Percentiles rank a stretch among this genome's conserved stretches.
These are phyloP conservation scores for Mortierella sp. DNA, from an alignment of 371 early-diverging fungal genomes.

Conservation along the genomic window DNA sequence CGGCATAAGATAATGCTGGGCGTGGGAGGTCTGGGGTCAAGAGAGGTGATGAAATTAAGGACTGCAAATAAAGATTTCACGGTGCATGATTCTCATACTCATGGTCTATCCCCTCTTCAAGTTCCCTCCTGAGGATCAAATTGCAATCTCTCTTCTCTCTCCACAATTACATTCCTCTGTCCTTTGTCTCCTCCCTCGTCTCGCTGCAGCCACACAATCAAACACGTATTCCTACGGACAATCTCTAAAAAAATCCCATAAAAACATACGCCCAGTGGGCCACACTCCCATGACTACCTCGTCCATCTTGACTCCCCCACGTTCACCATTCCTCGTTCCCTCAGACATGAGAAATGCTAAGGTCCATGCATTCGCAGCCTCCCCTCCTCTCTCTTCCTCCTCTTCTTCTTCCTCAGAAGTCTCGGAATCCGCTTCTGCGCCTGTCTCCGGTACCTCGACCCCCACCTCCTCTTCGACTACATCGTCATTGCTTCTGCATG, in stretches of 20 bases:
- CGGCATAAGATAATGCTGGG: too few species aligned
- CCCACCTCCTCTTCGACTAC: neutral
- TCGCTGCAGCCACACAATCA: neutral
- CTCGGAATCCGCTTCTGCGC: constrained; percentile 7
- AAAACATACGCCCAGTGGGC: too few species aligned
- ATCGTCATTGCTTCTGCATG: neutral
- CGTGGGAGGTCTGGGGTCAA: too few species aligned
- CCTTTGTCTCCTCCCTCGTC: neutral
- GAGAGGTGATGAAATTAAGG: too few species aligned
- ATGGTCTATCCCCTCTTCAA: too few species aligned
- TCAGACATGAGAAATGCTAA: constrained; percentile 19
- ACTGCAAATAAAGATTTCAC: too few species aligned
- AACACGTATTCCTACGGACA: neutral
- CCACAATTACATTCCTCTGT: neutral
- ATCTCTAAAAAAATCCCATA: too few species aligned
- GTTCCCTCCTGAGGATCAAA: too few species aligned
- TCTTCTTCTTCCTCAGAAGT: constrained; percentile 5
- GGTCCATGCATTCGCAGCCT: neutral
- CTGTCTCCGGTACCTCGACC: constrained; percentile 9
- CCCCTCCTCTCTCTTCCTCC: neutral
- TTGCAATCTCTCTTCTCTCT: neutral
- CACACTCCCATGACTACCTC: constrained; percentile 18
- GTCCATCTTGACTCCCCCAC: constrained; percentile 37
- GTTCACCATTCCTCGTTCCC: constrained; percentile 17
- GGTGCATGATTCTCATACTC: too few species aligned